Percentiles rank a stretch among this genome's conserved stretches.
phyloP scores from a whole-genome alignment of 2,329 filamentous ascomycete genomes.

The Rhexocercosporidium sp. region DNA sequence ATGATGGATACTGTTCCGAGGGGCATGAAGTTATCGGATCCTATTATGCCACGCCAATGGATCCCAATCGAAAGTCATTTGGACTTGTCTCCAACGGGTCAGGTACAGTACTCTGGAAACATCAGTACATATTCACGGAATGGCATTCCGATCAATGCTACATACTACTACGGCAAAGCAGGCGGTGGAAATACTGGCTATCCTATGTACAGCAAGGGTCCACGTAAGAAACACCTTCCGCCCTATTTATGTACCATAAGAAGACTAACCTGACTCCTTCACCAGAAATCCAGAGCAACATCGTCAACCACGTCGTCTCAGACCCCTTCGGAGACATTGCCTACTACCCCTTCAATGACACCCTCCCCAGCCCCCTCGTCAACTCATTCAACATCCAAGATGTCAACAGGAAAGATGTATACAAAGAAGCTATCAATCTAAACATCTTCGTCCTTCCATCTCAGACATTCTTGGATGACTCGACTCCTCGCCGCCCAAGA shows the following conservation, averaged over 20 bases:
- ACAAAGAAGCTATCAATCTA: conserved; percentile 24
- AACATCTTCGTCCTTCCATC: conserved; percentile 31
- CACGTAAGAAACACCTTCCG: conserved; percentile 7
- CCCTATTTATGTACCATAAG: not conserved
- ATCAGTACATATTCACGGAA: conserved; percentile 9
- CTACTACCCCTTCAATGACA: conserved; percentile 26
- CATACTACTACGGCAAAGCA: conserved; percentile 23
- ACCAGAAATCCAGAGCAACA: not conserved
- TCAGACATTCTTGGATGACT: conserved; percentile 5
- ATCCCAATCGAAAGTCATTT: conserved; percentile 21
- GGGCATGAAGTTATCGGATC: conserved; percentile 21
- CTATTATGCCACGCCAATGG: conserved; percentile 24
- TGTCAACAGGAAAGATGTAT: conserved; percentile 2
- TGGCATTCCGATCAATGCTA: conserved; percentile 16
- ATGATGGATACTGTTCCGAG: conserved; percentile 33
- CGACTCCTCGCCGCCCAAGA: not conserved
- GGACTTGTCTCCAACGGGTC: conserved; percentile 23
- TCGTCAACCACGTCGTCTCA: not conserved
- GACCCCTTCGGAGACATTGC: conserved; percentile 24
- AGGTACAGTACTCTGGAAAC: conserved; percentile 14
- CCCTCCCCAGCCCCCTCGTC: conserved; percentile 9
- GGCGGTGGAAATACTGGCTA: conserved; percentile 20
- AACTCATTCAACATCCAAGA: conserved; percentile 22
- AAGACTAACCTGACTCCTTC: not conserved
- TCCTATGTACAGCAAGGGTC: conserved; percentile 9